phyloP scores from a whole-genome alignment of 805 yeast genomes.

The Cyberlindnera mycetangii region DNA sequence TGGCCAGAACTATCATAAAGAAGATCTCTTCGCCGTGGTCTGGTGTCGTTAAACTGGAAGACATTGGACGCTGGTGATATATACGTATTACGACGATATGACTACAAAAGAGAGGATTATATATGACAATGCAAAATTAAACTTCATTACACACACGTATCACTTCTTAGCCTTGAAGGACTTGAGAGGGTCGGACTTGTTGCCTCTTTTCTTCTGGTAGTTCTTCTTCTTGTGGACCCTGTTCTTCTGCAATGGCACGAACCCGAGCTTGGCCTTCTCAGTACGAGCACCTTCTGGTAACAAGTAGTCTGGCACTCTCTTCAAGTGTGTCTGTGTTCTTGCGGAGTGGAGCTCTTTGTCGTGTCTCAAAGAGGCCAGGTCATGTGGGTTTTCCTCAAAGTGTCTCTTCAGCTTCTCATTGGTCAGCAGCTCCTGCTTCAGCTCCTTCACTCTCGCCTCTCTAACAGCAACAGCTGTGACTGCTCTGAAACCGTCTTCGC shows the following conservation, averaged over 20 bases:
- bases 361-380: conserved; percentile 82
- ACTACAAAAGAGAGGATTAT: not conserved
- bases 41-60: conserved; percentile 61
- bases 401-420: conserved; percentile 90
- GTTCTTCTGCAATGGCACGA: conserved; percentile 66
- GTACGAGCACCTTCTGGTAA: conserved; percentile 75
- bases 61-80: conserved; percentile 29
- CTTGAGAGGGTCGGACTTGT: conserved; percentile 64
- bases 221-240: conserved; percentile 43
- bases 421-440: conserved; percentile 80
- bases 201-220: conserved; percentile 38
- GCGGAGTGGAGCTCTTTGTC: conserved; percentile 85
- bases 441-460: conserved; percentile 89
- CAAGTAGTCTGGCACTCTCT: conserved; percentile 88
- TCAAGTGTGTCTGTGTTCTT: conserved; percentile 79
- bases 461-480: conserved; percentile 86
- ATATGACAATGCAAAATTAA: conserved; percentile 1
- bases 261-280: conserved; percentile 54
- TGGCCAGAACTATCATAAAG: conserved; percentile 56
- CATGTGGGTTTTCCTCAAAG: conserved; percentile 97
- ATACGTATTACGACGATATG: not conserved
- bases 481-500: conserved; percentile 95
- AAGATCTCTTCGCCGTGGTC: conserved; percentile 44
- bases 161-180: conserved; percentile 38
- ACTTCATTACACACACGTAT: not conserved